Base-by-base conservation (phyloP, 805 yeast genomes). In the Wickerhamia fluorescens region DNA sequence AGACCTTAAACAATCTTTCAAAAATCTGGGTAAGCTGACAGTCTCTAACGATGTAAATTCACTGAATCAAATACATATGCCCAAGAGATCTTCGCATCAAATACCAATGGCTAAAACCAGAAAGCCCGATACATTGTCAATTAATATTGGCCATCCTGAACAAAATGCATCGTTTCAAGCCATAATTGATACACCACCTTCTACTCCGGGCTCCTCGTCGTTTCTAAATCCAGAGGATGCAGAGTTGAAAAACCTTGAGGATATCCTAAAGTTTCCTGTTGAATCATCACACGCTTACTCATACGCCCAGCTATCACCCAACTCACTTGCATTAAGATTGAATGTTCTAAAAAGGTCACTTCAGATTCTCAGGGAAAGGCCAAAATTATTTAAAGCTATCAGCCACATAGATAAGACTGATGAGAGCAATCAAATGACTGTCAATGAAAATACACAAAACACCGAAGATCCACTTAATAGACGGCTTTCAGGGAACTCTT, bases 221-320 rank as follows among this genome's bases (percentile, higher is more conserved):
- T 17, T 17, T 5, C 14, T 14, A 3, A 27, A 24, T 4, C 30
- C 30, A 7, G 21, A 14, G 16, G 29, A 23, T n/a, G 13, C 23
- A 3, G 26, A 22, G 20, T 35, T 35, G 36, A 38, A 38, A 21
- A 33, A 31, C 30, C 15, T 36, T 11, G 38, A 40, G 12, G 68
- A 78, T 31, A 62, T 81, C 12, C 48, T 77, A 22, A 69, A 66
- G 37, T 79, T 84, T n/a, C 86, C 89, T 4, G 74, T 76, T 15
- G 87, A 81, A 41, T 81, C 92, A 8, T 73, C 92, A 1, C 88
- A 82, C 49, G 81, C 94, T 2, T 85, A 81, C 47, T 83, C 94
- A 0, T 85, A 85, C 49, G 85, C 92, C 3, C 83, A 81, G 30
- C 57, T 84, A 32, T 78, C 89, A 1, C 92, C 88, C 7, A 81